Evolutionary conservation across 2,329 filamentous ascomycete genomes (phyloP).

Genomic region (Penicillium sp.): DNA sequence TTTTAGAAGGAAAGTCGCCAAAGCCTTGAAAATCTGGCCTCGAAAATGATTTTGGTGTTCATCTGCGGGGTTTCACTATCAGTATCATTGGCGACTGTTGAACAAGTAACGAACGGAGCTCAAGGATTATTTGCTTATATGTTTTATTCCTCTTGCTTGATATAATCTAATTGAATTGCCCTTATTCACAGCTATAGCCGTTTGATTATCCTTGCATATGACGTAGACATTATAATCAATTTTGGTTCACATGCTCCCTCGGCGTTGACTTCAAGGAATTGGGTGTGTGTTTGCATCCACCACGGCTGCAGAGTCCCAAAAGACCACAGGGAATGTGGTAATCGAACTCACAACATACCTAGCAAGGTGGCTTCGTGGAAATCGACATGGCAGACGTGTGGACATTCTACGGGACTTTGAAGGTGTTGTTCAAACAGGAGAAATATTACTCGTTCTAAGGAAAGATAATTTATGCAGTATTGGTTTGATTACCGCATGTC

Average conservation of each 20-base stretch:
- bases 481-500: too few relatives aligned
- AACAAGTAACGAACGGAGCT: not conserved
- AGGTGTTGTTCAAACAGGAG: too few relatives aligned
- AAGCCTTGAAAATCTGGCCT: not conserved
- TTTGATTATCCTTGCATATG: too few relatives aligned
- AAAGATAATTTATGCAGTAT: too few relatives aligned
- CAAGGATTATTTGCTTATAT: not conserved
- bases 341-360: not conserved
- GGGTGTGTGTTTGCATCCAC: not conserved
- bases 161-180: too few relatives aligned
- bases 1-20: not conserved
- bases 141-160: not conserved
- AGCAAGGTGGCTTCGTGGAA: not conserved
- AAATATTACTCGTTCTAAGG: too few relatives aligned
- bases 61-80: not conserved
- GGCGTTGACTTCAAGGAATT: slow-evolving; percentile 1
- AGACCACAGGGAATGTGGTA: not conserved
- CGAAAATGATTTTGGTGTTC: not conserved
- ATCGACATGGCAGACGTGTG: not conserved
- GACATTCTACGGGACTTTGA: too few relatives aligned
- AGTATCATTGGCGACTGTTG: not conserved
- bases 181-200: too few relatives aligned
- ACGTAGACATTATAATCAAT: too few relatives aligned
- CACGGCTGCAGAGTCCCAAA: not conserved
- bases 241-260: too few relatives aligned